phyloP scores from a whole-genome alignment of 2,329 filamentous ascomycete genomes.

The Blumeria hordei region DNA sequence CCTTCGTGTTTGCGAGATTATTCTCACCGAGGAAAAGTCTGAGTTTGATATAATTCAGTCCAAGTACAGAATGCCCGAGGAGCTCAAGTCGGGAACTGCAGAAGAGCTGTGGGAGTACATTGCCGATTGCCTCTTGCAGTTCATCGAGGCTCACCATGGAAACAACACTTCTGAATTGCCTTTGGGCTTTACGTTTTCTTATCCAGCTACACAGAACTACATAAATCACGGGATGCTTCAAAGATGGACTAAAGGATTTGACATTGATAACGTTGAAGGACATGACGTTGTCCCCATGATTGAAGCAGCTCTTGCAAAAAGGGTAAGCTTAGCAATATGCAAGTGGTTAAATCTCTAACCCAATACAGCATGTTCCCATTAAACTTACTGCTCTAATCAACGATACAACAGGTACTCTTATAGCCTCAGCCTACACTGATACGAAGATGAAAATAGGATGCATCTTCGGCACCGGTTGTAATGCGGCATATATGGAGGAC shows the following conservation, averaged over 20 bases:
- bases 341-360: slow-evolving; percentile 5
- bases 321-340: slow-evolving; percentile 22
- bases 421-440: slow-evolving; percentile 94
- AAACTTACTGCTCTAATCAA: slow-evolving; percentile 87
- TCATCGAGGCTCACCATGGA: slow-evolving; percentile 66
- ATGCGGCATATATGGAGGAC: slow-evolving; percentile 94
- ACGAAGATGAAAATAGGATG: slow-evolving; percentile 80
- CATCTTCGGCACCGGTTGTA: slow-evolving; percentile 96
- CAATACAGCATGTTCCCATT: slow-evolving; percentile 56
- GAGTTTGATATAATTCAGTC: slow-evolving; percentile 90
- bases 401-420: slow-evolving; percentile 89
- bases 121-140: slow-evolving; percentile 75
- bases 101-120: slow-evolving; percentile 91
- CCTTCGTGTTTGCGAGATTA: slow-evolving; percentile 81
- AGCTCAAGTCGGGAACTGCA: slow-evolving; percentile 62
- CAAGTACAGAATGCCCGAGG: slow-evolving; percentile 85
- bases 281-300: slow-evolving; percentile 77
- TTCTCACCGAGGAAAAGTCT: slow-evolving; percentile 62
- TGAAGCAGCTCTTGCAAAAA: slow-evolving; percentile 47
- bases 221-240: slow-evolving; percentile 84
- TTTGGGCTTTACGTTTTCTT: slow-evolving; percentile 89
- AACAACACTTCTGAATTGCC: slow-evolving; percentile 40
- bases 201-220: slow-evolving; percentile 78
- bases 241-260: slow-evolving; percentile 94
- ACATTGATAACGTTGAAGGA: slow-evolving; percentile 78